These are phyloP conservation scores for Aspergillus sergii DNA, from an alignment of 2,329 filamentous ascomycete species.

Conservation along the genomic window DNA sequence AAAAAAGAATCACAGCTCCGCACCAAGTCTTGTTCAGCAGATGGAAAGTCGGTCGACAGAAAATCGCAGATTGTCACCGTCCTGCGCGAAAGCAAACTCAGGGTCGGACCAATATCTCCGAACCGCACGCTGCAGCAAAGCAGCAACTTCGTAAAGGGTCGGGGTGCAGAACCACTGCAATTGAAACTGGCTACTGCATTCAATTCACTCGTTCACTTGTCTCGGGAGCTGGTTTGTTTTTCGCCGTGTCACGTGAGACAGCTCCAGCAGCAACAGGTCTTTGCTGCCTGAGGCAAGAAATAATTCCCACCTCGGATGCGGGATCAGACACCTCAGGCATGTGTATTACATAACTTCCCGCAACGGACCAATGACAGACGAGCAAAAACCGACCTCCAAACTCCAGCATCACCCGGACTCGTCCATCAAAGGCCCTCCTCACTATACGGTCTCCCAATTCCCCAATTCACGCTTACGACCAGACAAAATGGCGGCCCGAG, in stretches of 20 bases:
- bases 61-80: background rate
- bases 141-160: background rate
- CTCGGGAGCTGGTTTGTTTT: slow-evolving; percentile 18
- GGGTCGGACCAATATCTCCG: slow-evolving; percentile 1
- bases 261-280: background rate
- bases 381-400: slow-evolving; percentile 38
- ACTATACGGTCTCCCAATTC: slow-evolving; percentile 2
- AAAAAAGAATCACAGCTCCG: background rate
- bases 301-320: background rate
- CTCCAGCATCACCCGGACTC: slow-evolving; percentile 32
- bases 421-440: slow-evolving; percentile 19
- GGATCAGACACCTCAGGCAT: slow-evolving; percentile 11
- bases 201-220: background rate
- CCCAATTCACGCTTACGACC: slow-evolving; percentile 1
- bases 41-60: background rate
- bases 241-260: slow-evolving; percentile 19
- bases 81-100: background rate
- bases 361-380: slow-evolving; percentile 36
- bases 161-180: background rate
- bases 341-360: slow-evolving; percentile 20
- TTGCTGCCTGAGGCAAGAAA: background rate
- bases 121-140: background rate
- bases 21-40: background rate
- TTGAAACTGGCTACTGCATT: background rate
- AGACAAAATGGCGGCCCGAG: slow-evolving; percentile 25